Percentiles rank a stretch among this genome's conserved stretches.
These are phyloP conservation scores for Fusarium sp. DNA, from an alignment of 2,329 filamentous ascomycete species.

Conservation along the genomic window DNA sequence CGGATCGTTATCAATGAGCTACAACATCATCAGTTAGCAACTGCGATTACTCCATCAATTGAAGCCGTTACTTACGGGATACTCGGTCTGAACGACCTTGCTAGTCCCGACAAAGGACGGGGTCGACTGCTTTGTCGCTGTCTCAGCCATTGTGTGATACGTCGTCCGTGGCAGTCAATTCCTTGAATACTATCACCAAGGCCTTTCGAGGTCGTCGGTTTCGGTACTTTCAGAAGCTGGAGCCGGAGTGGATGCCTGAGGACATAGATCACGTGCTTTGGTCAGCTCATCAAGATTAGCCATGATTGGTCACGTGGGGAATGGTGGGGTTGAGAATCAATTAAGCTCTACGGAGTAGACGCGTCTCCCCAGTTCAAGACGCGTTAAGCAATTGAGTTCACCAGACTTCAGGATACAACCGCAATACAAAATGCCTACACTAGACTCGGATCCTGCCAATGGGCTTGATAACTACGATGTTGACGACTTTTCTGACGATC, in stretches of 20 bases:
- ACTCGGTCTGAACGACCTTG: conserved; percentile 84
- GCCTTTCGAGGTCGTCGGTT: conserved; percentile 39
- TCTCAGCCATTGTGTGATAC: conserved; percentile 51
- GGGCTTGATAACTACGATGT: conserved; percentile 82
- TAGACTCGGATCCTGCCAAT: conserved; percentile 39
- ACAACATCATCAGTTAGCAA: conserved; percentile 48
- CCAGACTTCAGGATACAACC: not conserved
- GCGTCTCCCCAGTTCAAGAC: conserved; percentile 32
- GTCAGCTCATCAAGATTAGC: conserved; percentile 25
- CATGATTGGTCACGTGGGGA: conserved; percentile 28
- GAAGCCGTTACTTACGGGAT: conserved; percentile 73
- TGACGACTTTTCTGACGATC: conserved; percentile 60
- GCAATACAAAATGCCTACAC: conserved; percentile 16
- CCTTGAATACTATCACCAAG: conserved; percentile 41
- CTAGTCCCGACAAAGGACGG: conserved; percentile 57
- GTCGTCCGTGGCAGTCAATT: conserved; percentile 43
- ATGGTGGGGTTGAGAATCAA: conserved; percentile 23
- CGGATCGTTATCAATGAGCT: conserved; percentile 99
- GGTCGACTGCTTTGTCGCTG: conserved; percentile 49
- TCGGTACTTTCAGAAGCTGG: conserved; percentile 39
- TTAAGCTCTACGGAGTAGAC: conserved; percentile 40
- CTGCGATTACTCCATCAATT: conserved; percentile 35
- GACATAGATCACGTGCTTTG: conserved; percentile 43
- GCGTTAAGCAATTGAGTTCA: conserved; percentile 16
- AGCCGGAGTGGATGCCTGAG: conserved; percentile 45